A percentile compares a stretch with the other conserved stretches of the same genome.
phyloP scores from a whole-genome alignment of 2,329 filamentous ascomycete species.

The Knoxdaviesia capensis region DNA sequence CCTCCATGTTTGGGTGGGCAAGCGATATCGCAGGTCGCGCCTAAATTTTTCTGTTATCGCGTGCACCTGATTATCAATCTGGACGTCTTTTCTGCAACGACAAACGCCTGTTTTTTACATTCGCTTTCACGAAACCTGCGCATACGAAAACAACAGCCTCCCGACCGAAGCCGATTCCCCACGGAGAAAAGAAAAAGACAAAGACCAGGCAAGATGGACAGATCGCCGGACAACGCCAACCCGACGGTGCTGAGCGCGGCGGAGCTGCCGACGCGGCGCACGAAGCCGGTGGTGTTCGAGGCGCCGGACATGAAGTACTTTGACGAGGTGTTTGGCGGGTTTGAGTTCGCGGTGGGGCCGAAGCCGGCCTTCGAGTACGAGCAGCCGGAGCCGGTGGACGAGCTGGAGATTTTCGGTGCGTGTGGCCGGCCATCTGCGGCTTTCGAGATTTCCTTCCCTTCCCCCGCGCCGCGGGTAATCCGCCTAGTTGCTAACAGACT shows the following conservation, averaged over 20 bases:
- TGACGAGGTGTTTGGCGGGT: conserved; percentile 17
- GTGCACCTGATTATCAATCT: too few relatives aligned
- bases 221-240: conserved; percentile 54
- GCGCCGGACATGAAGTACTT: conserved; percentile 27
- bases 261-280: conserved; percentile 63
- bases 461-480: background rate
- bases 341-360: too few relatives aligned
- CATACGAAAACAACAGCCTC: too few relatives aligned
- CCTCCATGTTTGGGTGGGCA: too few relatives aligned
- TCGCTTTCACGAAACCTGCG: too few relatives aligned
- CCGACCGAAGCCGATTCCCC: too few relatives aligned
- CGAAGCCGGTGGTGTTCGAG: conserved; percentile 21
- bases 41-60: too few relatives aligned
- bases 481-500: too few relatives aligned
- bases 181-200: background rate
- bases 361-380: too few relatives aligned
- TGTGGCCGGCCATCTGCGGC: background rate
- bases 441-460: background rate
- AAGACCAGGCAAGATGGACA: conserved; percentile 2
- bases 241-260: conserved; percentile 78
- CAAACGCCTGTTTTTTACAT: too few relatives aligned
- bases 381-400: conserved; percentile 60
- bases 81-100: too few relatives aligned
- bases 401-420: conserved; percentile 88
- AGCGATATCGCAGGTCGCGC: too few relatives aligned